A percentile compares a stretch with the other conserved stretches of the same genome.
Evolutionary conservation across 441 rosid genomes (phyloP).

Genomic region (Gossypium lobatum): DNA sequence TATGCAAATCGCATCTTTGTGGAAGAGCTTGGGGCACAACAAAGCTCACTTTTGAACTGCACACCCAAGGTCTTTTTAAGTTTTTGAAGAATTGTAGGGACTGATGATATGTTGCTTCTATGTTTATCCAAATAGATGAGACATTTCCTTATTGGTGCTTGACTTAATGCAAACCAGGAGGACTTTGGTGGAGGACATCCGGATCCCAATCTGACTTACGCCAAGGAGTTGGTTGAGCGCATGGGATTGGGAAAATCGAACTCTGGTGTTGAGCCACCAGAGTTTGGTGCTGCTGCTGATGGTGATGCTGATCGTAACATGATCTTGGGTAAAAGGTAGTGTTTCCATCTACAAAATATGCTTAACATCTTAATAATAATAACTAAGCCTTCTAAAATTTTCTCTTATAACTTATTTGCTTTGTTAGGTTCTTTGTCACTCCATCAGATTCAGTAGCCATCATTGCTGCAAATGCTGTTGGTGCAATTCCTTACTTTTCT

Average conservation of each 20-base stretch:
- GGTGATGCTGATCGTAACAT: conserved; percentile 99
- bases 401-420: conserved; percentile 11
- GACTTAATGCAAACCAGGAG: conserved; percentile 44
- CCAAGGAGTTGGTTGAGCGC: conserved; percentile 87
- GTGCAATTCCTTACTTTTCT: conserved; percentile 85
- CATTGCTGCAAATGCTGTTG: conserved; percentile 93
- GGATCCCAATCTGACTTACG: conserved; percentile 96
- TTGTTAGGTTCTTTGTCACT: conserved; percentile 84
- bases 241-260: conserved; percentile 89
- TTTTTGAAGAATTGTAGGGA: conserved; percentile 5
- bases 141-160: conserved; percentile 4
- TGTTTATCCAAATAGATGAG: background rate
- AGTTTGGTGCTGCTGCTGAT: conserved; percentile 99
- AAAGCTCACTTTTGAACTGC: conserved; percentile 78
- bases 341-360: background rate
- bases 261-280: conserved; percentile 60
- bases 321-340: conserved; percentile 97
- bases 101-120: background rate
- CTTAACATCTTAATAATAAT: background rate
- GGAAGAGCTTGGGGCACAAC: conserved; percentile 88
- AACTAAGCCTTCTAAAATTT: background rate
- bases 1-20: conserved; percentile 87
- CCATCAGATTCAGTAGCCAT: conserved; percentile 97
- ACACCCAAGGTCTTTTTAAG: conserved; percentile 61
- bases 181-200: conserved; percentile 99